These are phyloP conservation scores for Podospora australis DNA, from an alignment of 495 filamentous ascomycete genomes.

Conservation along the genomic window DNA sequence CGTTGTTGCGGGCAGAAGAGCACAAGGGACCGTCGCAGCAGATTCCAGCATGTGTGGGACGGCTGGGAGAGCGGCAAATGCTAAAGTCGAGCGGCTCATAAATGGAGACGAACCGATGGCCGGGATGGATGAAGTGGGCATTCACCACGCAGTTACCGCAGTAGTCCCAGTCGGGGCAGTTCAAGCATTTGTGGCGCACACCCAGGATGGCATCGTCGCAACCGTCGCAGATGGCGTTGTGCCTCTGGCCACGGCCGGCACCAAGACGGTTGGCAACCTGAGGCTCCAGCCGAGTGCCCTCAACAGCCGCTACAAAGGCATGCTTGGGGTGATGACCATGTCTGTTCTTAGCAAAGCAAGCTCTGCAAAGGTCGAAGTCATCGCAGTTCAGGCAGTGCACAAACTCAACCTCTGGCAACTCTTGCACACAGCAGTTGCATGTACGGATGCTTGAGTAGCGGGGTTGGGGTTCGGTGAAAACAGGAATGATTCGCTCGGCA, in stretches of 20 bases:
- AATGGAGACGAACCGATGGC: constrained; percentile 85
- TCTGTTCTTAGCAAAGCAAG: constrained; percentile 65
- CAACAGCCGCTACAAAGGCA: constrained; percentile 60
- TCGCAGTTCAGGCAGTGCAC: constrained; percentile 80
- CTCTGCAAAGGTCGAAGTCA: constrained; percentile 86
- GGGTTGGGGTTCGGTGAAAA: constrained; percentile 19
- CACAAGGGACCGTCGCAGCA: constrained; percentile 96
- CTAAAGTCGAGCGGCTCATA: constrained; percentile 66
- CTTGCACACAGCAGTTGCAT: constrained; percentile 86
- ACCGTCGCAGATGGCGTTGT: constrained; percentile 90
- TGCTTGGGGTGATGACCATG: constrained; percentile 95
- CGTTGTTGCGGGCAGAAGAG: constrained; percentile 43
- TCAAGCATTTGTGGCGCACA: constrained; percentile 93
- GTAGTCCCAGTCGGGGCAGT: constrained; percentile 97
- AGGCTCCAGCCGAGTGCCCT: constrained; percentile 48
- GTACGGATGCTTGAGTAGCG: constrained; percentile 53
- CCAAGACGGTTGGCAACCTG: constrained; percentile 56
- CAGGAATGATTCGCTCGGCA: constrained; percentile 17
- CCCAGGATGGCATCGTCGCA: constrained; percentile 87
- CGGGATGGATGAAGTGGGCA: constrained; percentile 62
- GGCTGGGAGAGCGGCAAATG: constrained; percentile 29
- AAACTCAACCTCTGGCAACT: constrained; percentile 68
- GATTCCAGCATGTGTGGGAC: constrained; percentile 68
- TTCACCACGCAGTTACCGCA: constrained; percentile 70
- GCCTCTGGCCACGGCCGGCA: constrained; percentile 73